Base-by-base conservation (phyloP, 2,329 filamentous ascomycete genomes). In the Penicillium sp. region DNA sequence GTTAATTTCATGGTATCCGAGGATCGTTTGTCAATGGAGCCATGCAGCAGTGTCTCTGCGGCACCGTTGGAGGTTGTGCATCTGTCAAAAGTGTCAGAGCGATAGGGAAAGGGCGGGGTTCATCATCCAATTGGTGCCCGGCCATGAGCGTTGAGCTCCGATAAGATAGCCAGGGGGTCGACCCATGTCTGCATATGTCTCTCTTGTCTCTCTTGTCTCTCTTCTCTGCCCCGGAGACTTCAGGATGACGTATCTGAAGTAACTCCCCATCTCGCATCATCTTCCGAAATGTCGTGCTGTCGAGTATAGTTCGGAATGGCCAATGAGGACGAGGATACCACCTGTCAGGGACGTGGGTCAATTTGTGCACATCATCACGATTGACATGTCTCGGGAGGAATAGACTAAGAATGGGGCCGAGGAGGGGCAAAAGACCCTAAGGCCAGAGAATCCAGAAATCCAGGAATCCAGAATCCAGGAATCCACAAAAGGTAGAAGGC, bases 121-220 rank as follows among this genome's bases (percentile, higher is more conserved):
- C 22, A 18, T 34, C 3, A 11, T 10, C 32, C 44, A 45, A 54
- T 54, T 54, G 49, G 46, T 44, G 42, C 40, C 32, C 18, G 31
- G 26, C 36, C 47, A 51, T 32, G 23, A 34, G 40, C 48, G 41
- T 51, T 42, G 24, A 24, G 42, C 11, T 14, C 26, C 22, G 50
- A 51, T 53, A 48, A 54, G 50, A 52, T 44, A 52, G 32, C 39
- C 11, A 23, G 20, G 22, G 11, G 34, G 39, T 20, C 31, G 42
- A 32, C 20, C 4, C 27, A n/a, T 34, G 31, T 32, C 18, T 20
- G 18, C 18, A 20, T 20, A 20, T 20, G 27, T 31, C 6, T 31
- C 8, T 35, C 6, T 8, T 2, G 3, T 3, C 23, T 34, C 26
- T 34, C 40, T 35, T 29, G 27, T 29, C 28, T 32, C 42, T 42